Base-by-base conservation (phyloP, 177 flowering plant species). In the Telopea speciosissima region DNA sequence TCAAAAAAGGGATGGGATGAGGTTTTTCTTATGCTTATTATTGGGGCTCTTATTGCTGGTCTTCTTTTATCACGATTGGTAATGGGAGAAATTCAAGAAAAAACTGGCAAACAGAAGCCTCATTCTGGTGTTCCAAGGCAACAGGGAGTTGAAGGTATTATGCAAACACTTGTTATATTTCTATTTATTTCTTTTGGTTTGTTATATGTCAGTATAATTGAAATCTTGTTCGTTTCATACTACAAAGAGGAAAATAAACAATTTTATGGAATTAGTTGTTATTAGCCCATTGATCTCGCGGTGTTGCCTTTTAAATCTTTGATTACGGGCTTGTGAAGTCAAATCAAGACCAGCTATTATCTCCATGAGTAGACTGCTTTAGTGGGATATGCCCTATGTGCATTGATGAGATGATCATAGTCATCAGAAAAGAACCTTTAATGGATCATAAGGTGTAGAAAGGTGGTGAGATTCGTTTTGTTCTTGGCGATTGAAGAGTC, bases 1-100 rank as follows among this genome's bases (percentile, higher is more conserved):
- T 90, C 98, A 12, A 74, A 83, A 17, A 77, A 75, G 76, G 90
- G 98, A 49, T 93, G 98, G 98, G 75, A 87, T 83, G 83, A 81
- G 17, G 97, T 93, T 68, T 93, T 93, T 63, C 23, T 12, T 0
- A 91, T 93, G 98, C 85, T 93, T 24, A 78, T 74, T 63, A 5
- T 73, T 66, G 83, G 90, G 68, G 93, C 97, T 71, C 75, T 85
- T 65, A 69, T 81, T 70, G 98, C 98, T 23, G 96, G 93, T 24
- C 86, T 93, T 60, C 89, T 91, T 64, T 78, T 93, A 59, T 76
- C 91, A 28, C 83, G 84, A 62, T 73, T 88, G 63, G 91, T 93
- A 8, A 6, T 75, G 5, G 78, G 74, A 68, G 98, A 93, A 82
- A 73, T 91, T 60, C 26, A n/a, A 13, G 91, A 85, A 70, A 85